Conservation (phyloP, 768 basidiomycete genomes). For the Auriscalpium microsporum region DNA sequence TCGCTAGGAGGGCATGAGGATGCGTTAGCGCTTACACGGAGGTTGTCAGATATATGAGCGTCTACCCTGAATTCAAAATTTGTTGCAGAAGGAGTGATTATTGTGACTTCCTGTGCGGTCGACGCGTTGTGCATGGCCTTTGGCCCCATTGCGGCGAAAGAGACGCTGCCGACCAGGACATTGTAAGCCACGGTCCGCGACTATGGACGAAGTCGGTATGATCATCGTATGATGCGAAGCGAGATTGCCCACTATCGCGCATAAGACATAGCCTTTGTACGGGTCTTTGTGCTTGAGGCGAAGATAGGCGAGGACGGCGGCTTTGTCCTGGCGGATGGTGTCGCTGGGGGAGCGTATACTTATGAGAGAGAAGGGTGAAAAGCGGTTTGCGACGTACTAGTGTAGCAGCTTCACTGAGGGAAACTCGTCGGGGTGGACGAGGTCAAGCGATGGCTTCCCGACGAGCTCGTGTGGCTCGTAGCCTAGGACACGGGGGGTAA, state of each 20-base stretch:
- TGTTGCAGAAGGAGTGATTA: slow-evolving; percentile 47
- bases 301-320: slow-evolving; percentile 69
- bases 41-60: slow-evolving; percentile 28
- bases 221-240: background rate
- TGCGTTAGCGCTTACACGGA: background rate
- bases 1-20: slow-evolving; percentile 31
- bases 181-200: slow-evolving; percentile 66
- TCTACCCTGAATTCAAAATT: slow-evolving; percentile 31
- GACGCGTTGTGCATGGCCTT: slow-evolving; percentile 76
- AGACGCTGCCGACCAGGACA: slow-evolving; percentile 69
- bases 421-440: slow-evolving; percentile 78
- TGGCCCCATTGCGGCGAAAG: slow-evolving; percentile 64
- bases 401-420: slow-evolving; percentile 57
- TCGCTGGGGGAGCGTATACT: slow-evolving; percentile 37
- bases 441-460: slow-evolving; percentile 59
- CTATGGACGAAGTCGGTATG: slow-evolving; percentile 18
- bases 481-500: slow-evolving; percentile 33
- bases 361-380: background rate
- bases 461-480: slow-evolving; percentile 68
- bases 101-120: slow-evolving; percentile 74
- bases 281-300: slow-evolving; percentile 76
- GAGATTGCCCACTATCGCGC: slow-evolving; percentile 51
- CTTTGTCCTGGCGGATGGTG: slow-evolving; percentile 71
- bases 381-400: slow-evolving; percentile 38
- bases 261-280: slow-evolving; percentile 66